Base-by-base conservation (phyloP, 495 filamentous ascomycete species). In the Talaromyces thailandensis region DNA sequence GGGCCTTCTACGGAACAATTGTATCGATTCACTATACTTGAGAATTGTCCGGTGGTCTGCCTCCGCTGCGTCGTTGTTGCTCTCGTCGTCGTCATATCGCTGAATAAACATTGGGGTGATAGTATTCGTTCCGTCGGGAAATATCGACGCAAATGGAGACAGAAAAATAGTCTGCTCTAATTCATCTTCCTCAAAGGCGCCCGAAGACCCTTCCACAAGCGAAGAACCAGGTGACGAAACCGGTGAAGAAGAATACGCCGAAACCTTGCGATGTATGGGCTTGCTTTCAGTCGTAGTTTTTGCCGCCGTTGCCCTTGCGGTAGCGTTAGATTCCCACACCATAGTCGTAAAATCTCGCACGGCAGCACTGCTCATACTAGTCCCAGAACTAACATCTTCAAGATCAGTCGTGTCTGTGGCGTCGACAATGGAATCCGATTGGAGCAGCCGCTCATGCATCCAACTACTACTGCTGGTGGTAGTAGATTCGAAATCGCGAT, bases 351-450 rank as follows among this genome's bases (percentile, higher is more conserved):
- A 59, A 18, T 25, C 37, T 59, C 57, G 31, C 32, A 45, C 25
- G 8, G 57, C 31, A 25, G 21, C 31, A 59, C 16, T 31, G 31
- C 21, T 8, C 21, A 1, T 8, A 48, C 4, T 25, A 58, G 2
- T 58, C 12, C 56, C 25, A 23, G 16, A 8, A 37, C 56, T 6
- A 58, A 37, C 18, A 58, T 58, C 40, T 1, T 25, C 58, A 18
- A 16, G 35, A 28, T 60, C 58, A 60, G 40, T 25, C 35, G 58
- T 43, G 18, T 12, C 26, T 25, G 58, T 61, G 59, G 59, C 59
- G 59, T 51, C 29, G 6, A 31, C n/a, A 24, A 3, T 29, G 16
- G 59, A 61, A 61, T 61, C 59, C 59, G 59, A 61, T 61, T 61
- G 59, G 59, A 52, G 58, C 32, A 43, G 25, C 16, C 31, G 24